Evolutionary conservation across 23 red algal genomes (phyloP).

Genomic region (Gracilaria gracilis): DNA sequence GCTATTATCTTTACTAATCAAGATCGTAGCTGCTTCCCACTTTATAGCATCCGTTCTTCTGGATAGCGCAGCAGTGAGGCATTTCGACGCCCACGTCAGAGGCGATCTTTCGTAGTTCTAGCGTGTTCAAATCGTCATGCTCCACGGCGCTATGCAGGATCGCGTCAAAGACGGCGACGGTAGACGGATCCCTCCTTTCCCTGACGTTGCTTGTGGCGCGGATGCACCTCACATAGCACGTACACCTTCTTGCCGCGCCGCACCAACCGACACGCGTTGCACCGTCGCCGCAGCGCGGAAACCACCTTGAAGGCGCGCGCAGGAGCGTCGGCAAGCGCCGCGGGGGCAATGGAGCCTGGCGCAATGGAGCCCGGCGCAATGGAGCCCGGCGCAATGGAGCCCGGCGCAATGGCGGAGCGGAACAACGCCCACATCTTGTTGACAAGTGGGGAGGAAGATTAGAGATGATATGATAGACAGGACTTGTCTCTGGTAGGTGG

Average conservation of each 20-base stretch:
- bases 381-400: too few relatives aligned
- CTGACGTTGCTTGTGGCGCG: slow-evolving; percentile 96
- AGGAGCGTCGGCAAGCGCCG: not conserved
- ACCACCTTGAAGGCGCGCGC: slow-evolving; percentile 83
- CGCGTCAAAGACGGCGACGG: not conserved
- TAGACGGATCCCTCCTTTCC: slow-evolving; percentile 71
- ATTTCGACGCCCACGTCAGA: too few relatives aligned
- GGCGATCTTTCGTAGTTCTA: not conserved
- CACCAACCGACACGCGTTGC: slow-evolving; percentile 82
- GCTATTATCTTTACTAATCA: too few relatives aligned
- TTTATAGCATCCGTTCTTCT: too few relatives aligned
- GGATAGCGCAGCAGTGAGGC: too few relatives aligned
- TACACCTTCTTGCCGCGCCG: slow-evolving; percentile 89
- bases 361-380: too few relatives aligned
- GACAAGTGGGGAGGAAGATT: not conserved
- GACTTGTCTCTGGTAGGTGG: not conserved
- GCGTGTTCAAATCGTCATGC: too few relatives aligned
- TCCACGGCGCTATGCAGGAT: too few relatives aligned
- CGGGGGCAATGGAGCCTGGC: not conserved
- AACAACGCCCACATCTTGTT: not conserved
- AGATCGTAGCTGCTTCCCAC: too few relatives aligned
- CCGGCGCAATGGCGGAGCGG: not conserved
- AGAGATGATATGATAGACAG: not conserved
- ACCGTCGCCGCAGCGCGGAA: slow-evolving; percentile 78
- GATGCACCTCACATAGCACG: slow-evolving; percentile 87